Conservation (phyloP, 2,329 filamentous ascomycete genomes). For the Epichloe aotearoae region DNA sequence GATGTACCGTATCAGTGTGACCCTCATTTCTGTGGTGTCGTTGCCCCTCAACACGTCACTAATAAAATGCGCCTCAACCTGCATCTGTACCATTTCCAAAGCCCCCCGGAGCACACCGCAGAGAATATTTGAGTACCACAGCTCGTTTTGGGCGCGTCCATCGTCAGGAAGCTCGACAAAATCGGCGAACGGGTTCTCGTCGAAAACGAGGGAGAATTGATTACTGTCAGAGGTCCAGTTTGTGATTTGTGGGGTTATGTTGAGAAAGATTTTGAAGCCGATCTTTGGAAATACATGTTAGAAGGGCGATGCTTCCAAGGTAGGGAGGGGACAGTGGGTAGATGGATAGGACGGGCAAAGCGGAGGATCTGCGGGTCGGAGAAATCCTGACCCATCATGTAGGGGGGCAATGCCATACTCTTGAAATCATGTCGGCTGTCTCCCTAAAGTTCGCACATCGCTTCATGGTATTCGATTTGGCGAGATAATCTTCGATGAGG, state of each 20-base stretch:
- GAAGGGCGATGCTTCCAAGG: neutral
- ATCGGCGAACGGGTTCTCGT: slow-evolving; percentile 92
- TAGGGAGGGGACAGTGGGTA: neutral
- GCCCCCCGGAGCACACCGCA: slow-evolving; percentile 85
- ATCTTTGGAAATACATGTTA: slow-evolving; percentile 40
- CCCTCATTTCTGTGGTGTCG: slow-evolving; percentile 93
- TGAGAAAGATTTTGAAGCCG: slow-evolving; percentile 98
- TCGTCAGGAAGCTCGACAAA: slow-evolving; percentile 97
- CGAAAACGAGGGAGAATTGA: slow-evolving; percentile 90
- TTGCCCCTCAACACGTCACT: slow-evolving; percentile 87
- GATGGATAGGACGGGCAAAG: neutral
- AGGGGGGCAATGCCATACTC: slow-evolving; percentile 36
- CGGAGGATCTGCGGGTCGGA: neutral
- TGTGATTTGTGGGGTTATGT: slow-evolving; percentile 82
- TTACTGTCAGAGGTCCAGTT: slow-evolving; percentile 97
- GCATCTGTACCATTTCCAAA: slow-evolving; percentile 98
- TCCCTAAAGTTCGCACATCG: slow-evolving; percentile 88
- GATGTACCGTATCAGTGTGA: slow-evolving; percentile 84
- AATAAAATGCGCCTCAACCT: slow-evolving; percentile 92
- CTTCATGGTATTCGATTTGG: slow-evolving; percentile 82
- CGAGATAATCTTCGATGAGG: slow-evolving; percentile 93
- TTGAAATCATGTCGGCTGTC: slow-evolving; percentile 92
- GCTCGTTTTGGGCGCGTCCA: slow-evolving; percentile 83
- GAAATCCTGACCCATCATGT: no score
- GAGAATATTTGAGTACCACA: slow-evolving; percentile 97